Base-by-base conservation (phyloP, 495 filamentous ascomycete genomes). In the Xylaria flabelliformis region DNA sequence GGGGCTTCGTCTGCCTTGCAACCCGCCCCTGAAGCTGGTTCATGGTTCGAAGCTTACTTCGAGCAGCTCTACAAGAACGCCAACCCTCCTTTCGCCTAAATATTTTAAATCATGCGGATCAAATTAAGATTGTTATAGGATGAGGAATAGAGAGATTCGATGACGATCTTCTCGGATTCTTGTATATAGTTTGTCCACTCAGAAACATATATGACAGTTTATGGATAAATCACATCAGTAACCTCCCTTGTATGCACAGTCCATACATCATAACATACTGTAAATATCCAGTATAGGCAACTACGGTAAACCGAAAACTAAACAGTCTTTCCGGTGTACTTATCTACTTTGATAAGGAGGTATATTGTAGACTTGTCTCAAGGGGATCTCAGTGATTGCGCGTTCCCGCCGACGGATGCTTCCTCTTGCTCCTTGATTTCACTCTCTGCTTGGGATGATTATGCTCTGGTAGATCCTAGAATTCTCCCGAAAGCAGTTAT, bases 21-120 rank as follows among this genome's bases (percentile, higher is more conserved):
- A 80, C 90, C 90, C 3, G 89, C 92, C 13, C 90, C 92, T 7
- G 87, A 91, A 80, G 91, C 91, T 65, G 91, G 91, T 6, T 79
- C 83, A 15, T 94, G 91, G 91, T 91, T 92, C 83, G 85, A 93
- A 82, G 91, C 87, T 59, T 92, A 90, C 80, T 91, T 90, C 70
- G 87, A 89, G 83, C 86, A 88, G 81, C 81, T 92, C 55, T 77
- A 92, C 51, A 81, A 78, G 71, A 92, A 92, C 74, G 89, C 90
- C 70, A 88, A 88, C 74, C 88, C 88, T 19, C 59, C 76, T 58
- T 78, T 78, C 46, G n/a, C 64, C 56, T 77, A 73, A 79, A 46
- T 0, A 21, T 15, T 51, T 0, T 12, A 4, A 32, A 9, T 34
- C 9, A 9, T 24, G 8, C 32, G 0, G 42, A 9, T 41, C 26